These are phyloP conservation scores for Cryptococcus jaspeensis DNA, from an alignment of 1,284 basidiomycete genomes.

Conservation along the genomic window DNA sequence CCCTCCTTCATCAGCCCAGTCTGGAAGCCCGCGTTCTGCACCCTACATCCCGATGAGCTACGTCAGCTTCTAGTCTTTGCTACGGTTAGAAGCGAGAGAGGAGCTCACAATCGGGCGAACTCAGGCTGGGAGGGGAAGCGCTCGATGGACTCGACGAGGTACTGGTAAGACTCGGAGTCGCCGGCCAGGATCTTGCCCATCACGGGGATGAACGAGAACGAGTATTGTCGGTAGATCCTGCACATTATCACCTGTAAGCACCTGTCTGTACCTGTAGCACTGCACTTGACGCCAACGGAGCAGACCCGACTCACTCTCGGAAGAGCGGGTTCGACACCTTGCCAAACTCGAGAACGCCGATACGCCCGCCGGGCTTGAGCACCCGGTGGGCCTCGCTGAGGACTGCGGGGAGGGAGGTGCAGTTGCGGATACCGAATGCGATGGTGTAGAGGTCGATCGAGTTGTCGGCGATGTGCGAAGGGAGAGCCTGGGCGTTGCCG, in stretches of 20 bases:
- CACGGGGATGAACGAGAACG: conserved; percentile 92
- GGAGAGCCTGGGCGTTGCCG: conserved; percentile 86
- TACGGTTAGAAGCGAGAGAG: not conserved
- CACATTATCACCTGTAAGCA: not conserved
- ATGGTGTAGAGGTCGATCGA: conserved; percentile 97
- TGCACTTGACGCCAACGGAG: not conserved
- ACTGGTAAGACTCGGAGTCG: conserved; percentile 94
- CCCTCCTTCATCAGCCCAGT: conserved; percentile 68
- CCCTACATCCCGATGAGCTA: conserved; percentile 39
- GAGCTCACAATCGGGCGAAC: conserved; percentile 74
- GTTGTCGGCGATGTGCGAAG: conserved; percentile 64
- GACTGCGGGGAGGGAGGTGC: conserved; percentile 87
- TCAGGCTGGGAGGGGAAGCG: conserved; percentile 86
- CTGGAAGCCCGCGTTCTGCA: conserved; percentile 77
- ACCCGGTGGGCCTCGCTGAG: conserved; percentile 89
- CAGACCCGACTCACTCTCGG: conserved; percentile 62
- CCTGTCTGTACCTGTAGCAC: not conserved
- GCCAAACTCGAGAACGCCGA: conserved; percentile 96
- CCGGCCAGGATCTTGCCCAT: conserved; percentile 94
- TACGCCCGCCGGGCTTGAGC: conserved; percentile 92
- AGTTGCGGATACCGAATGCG: conserved; percentile 97
- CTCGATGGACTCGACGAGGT: conserved; percentile 96
- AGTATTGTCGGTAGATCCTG: conserved; percentile 92
- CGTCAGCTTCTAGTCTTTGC: not conserved
- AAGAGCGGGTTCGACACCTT: conserved; percentile 87